Evolutionary conservation across 176 grass and related monocot genomes (phyloP).

Genomic region (Carex scoparia): DNA sequence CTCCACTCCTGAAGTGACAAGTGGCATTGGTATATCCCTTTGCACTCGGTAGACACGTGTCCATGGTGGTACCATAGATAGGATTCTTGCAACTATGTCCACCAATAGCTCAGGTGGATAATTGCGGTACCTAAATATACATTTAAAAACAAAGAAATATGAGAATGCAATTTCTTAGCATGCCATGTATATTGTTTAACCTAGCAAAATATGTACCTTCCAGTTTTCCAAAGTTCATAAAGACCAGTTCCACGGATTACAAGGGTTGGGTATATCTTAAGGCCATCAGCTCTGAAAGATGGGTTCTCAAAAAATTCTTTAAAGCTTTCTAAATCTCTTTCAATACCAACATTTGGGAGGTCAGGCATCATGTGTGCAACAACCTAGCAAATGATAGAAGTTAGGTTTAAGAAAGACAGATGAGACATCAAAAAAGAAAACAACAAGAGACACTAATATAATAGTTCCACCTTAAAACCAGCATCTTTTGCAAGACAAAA

Average conservation of each 20-base stretch:
- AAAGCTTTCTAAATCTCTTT: constrained; percentile 96
- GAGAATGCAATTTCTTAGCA: neutral
- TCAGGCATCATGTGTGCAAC: constrained; percentile 99
- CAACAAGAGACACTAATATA: neutral
- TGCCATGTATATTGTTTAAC: neutral
- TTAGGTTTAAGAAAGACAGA: neutral
- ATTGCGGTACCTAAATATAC: constrained; percentile 68
- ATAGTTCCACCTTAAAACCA: constrained; percentile 74
- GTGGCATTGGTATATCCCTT: constrained; percentile 98
- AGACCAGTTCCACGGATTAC: constrained; percentile 99
- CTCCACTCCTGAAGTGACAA: constrained; percentile 97
- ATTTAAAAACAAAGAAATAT: neutral
- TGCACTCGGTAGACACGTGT: constrained; percentile 91
- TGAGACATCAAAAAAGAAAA: neutral
- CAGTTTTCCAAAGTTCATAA: constrained; percentile 99
- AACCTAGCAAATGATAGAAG: constrained; percentile 45
- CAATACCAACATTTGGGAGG: constrained; percentile 92
- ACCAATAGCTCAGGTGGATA: constrained; percentile 89
- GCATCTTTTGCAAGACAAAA: constrained; percentile 99
- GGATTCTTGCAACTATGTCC: constrained; percentile 89
- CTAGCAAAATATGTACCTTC: constrained; percentile 55
- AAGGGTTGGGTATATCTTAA: constrained; percentile 98
- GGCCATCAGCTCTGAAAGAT: constrained; percentile 80
- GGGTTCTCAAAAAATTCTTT: constrained; percentile 94
- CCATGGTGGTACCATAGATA: constrained; percentile 95